A percentile compares a stretch with the other conserved stretches of the same genome.
These are phyloP conservation scores for Eucalyptus marginata DNA, from an alignment of 345 rosid species.

Conservation along the genomic window DNA sequence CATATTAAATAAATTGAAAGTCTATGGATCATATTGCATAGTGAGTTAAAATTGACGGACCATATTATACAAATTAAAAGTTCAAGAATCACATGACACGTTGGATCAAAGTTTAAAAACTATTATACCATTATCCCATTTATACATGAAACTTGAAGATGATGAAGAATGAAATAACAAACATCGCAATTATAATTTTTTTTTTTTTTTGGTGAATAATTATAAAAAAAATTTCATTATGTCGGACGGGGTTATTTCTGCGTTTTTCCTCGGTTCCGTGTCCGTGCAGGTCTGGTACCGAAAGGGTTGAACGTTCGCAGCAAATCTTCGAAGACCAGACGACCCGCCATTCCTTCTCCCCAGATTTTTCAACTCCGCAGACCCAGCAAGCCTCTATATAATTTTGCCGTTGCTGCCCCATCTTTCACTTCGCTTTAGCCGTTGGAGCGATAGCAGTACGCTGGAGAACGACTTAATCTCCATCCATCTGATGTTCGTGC, in stretches of 20 bases:
- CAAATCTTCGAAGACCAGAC: neutral
- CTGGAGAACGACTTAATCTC: neutral
- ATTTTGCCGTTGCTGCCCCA: rapidly evolving
- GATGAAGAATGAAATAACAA: no score
- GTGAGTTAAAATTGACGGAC: rapidly evolving
- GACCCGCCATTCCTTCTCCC: neutral
- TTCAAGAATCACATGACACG: no score
- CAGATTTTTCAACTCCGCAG: neutral
- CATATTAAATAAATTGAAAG: no score
- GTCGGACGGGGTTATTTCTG: neutral
- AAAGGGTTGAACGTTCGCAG: neutral
- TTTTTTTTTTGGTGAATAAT: no score
- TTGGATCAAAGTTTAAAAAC: no score
- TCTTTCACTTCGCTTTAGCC: neutral
- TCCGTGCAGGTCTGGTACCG: neutral
- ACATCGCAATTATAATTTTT: no score
- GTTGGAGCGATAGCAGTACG: neutral
- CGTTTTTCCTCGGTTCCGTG: no score
- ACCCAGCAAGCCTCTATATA: neutral
- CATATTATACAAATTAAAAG: rapidly evolving
- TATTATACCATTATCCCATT: no score
- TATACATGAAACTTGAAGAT: no score
- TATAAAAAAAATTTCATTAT: no score
- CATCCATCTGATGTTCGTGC: neutral
- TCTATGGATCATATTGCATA: rapidly evolving